Conservation (phyloP, 768 basidiomycete species). For the Russula compacta region DNA sequence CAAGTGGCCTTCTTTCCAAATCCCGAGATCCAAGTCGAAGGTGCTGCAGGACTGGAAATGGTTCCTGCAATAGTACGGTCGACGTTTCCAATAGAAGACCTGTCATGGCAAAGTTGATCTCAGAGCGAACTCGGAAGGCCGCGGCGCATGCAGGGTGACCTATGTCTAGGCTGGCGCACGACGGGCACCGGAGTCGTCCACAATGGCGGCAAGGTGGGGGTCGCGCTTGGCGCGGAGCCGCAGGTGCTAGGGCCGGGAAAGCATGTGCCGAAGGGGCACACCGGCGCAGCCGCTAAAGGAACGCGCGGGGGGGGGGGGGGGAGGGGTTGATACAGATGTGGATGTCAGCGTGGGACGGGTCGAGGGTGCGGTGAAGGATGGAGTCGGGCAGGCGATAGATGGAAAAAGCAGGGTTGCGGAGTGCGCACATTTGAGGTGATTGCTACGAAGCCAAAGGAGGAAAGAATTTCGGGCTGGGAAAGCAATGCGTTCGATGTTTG, state of each 20-base stretch:
- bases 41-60: neutral
- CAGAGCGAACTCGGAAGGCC: constrained; percentile 58
- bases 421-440: constrained; percentile 27
- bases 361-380: no score
- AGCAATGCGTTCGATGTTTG: constrained; percentile 30
- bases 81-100: neutral
- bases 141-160: constrained; percentile 30
- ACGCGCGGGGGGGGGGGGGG: constrained; percentile 26
- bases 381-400: constrained; percentile 23
- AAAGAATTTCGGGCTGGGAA: constrained; percentile 28
- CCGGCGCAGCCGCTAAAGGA: constrained; percentile 35
- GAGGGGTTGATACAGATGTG: constrained; percentile 25
- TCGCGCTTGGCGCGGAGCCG: constrained; percentile 67
- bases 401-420: constrained; percentile 23
- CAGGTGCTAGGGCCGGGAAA: constrained; percentile 63
- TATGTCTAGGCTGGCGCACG: constrained; percentile 39
- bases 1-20: neutral
- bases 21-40: neutral
- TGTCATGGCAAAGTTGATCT: neutral
- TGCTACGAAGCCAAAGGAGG: constrained; percentile 28
- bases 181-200: constrained; percentile 58
- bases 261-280: constrained; percentile 50
- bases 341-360: constrained; percentile 14
- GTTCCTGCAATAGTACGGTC: neutral
- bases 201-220: constrained; percentile 30